phyloP scores from a whole-genome alignment of 139 green algal species.

The Prasinococcaceae sp. region DNA sequence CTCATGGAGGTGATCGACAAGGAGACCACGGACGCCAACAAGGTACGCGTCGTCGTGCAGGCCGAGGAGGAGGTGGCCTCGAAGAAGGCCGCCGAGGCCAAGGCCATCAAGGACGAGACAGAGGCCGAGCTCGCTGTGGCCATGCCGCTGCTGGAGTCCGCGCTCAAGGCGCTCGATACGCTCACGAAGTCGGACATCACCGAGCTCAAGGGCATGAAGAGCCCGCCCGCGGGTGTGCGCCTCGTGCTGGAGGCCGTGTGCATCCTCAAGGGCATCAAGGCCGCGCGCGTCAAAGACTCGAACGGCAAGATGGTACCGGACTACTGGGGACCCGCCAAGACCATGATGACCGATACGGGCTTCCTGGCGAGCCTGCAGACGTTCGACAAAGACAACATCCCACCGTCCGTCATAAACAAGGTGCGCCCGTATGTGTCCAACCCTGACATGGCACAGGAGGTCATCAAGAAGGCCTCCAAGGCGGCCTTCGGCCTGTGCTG shows the following conservation, averaged over 20 bases:
- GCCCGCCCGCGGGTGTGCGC: slow-evolving; percentile 25
- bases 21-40: slow-evolving; percentile 33
- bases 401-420: slow-evolving; percentile 39
- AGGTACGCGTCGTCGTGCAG: slow-evolving; percentile 20
- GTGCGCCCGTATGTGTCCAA: slow-evolving; percentile 43
- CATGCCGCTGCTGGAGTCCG: slow-evolving; percentile 29
- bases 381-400: slow-evolving; percentile 47
- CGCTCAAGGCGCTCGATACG: slow-evolving; percentile 32
- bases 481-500: slow-evolving; percentile 52
- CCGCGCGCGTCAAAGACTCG: slow-evolving; percentile 48
- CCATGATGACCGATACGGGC: slow-evolving; percentile 30
- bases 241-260: slow-evolving; percentile 63
- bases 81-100: slow-evolving; percentile 7
- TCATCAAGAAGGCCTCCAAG: slow-evolving; percentile 39
- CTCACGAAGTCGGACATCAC: slow-evolving; percentile 36
- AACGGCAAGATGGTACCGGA: slow-evolving; percentile 61
- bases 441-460: slow-evolving; percentile 47
- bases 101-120: slow-evolving; percentile 28
- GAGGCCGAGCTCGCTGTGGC: slow-evolving; percentile 31
- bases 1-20: slow-evolving; percentile 27
- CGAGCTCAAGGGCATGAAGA: slow-evolving; percentile 35
- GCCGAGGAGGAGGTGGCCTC: slow-evolving; percentile 14
- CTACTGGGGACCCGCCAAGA: slow-evolving; percentile 50
- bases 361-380: slow-evolving; percentile 35
- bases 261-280: slow-evolving; percentile 60